These are phyloP conservation scores for Leucaena leucocephala DNA, from an alignment of 306 rosid genomes.

Conservation along the genomic window DNA sequence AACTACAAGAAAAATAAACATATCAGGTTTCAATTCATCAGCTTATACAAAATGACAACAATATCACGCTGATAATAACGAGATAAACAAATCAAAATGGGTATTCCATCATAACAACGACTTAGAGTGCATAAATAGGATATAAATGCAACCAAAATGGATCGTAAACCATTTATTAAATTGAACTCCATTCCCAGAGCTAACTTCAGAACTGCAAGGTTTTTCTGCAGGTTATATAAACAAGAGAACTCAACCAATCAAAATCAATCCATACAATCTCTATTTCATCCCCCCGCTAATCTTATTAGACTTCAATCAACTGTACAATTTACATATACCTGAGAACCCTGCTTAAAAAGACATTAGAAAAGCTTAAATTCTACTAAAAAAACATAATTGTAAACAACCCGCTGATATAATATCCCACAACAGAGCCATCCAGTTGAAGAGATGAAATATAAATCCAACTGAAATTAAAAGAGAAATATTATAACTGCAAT, in stretches of 20 bases:
- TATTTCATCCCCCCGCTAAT: neutral
- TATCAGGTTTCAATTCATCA: neutral
- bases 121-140: neutral
- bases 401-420: neutral
- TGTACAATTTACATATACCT: neutral
- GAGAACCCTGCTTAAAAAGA: neutral
- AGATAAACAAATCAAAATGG: neutral
- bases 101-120: neutral
- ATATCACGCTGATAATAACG: neutral
- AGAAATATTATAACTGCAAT: neutral
- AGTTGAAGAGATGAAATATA: neutral
- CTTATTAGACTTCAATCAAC: neutral
- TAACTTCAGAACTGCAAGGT: neutral
- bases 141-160: neutral
- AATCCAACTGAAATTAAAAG: too few relatives aligned
- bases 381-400: neutral
- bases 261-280: neutral
- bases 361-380: neutral
- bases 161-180: neutral
- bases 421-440: neutral
- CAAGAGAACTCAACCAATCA: neutral
- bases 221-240: neutral
- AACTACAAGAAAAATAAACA: slow-evolving; percentile 51
- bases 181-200: neutral
- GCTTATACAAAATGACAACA: neutral